Evolutionary conservation across 2,329 filamentous ascomycete species (phyloP).

Genomic region (Cladosporium halotolerans): DNA sequence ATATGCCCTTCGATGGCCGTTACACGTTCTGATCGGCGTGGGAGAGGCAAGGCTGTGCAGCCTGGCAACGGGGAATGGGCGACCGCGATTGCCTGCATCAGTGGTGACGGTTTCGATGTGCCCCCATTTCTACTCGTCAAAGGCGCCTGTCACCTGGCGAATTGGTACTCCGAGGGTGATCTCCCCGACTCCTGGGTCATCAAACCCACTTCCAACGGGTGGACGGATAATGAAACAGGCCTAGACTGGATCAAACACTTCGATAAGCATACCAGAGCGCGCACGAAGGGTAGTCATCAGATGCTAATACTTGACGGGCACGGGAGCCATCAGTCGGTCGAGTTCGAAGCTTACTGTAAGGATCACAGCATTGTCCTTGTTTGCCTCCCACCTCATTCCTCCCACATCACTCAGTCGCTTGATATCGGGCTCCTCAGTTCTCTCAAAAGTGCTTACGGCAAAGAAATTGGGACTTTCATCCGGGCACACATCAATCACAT

Average conservation of each 20-base stretch:
- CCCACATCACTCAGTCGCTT: constrained; percentile 35
- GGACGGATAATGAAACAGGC: background rate
- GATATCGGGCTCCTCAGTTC: constrained; percentile 34
- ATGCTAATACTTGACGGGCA: constrained; percentile 18
- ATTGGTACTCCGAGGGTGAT: background rate
- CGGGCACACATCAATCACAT: constrained; percentile 27
- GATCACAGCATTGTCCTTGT: constrained; percentile 18
- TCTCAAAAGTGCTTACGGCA: constrained; percentile 31
- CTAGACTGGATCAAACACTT: background rate
- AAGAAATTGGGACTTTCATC: constrained; percentile 26
- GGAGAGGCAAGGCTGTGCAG: constrained; percentile 14
- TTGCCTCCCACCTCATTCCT: constrained; percentile 24
- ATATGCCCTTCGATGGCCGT: constrained; percentile 19
- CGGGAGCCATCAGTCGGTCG: constrained; percentile 15
- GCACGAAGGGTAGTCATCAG: background rate
- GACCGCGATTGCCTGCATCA: constrained; percentile 20
- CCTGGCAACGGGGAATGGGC: constrained; percentile 24
- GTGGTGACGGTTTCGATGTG: constrained; percentile 19
- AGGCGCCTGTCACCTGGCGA: constrained; percentile 9
- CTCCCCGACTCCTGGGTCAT: constrained; percentile 23
- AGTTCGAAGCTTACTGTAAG: constrained; percentile 17
- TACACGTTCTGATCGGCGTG: constrained; percentile 14
- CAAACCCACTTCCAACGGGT: background rate
- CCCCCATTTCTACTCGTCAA: constrained; percentile 24
- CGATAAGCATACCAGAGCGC: background rate